Percentiles rank a stretch among this genome's conserved stretches.
Evolutionary conservation across 352 stramenopile genomes (phyloP).

Genomic region (Phytopythium ostracodes): DNA sequence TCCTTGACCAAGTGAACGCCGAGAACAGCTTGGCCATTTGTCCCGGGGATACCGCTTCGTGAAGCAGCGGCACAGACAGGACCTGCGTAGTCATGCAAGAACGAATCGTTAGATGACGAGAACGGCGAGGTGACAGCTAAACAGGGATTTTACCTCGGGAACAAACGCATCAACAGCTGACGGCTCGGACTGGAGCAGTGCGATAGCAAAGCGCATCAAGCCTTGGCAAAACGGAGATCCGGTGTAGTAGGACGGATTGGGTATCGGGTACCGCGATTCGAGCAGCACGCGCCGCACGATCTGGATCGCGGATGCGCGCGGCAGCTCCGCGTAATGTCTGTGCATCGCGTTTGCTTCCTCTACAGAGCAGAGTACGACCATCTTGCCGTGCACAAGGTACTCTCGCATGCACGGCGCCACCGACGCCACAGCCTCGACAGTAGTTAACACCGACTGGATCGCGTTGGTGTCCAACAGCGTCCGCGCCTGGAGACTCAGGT

Average conservation of each 20-base stretch:
- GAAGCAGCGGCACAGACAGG: constrained; percentile 41
- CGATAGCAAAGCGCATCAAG: constrained; percentile 19
- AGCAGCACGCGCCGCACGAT: constrained; percentile 25
- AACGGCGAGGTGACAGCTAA: no score
- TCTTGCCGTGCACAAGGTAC: constrained; percentile 23
- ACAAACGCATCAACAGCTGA: constrained; percentile 25
- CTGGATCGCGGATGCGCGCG: constrained; percentile 19
- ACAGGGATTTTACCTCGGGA: constrained; percentile 17
- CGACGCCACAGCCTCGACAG: constrained; percentile 15
- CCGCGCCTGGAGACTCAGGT: constrained; percentile 41
- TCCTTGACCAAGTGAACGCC: constrained; percentile 21
- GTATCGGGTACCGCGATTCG: constrained; percentile 12
- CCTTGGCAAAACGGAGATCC: constrained; percentile 23
- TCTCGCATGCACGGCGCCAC: constrained; percentile 20
- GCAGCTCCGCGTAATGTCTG: constrained; percentile 23
- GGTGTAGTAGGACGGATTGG: constrained; percentile 12
- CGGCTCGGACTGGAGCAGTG: constrained; percentile 17
- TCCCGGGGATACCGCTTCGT: constrained; percentile 21
- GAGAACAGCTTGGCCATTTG: constrained; percentile 21
- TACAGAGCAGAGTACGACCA: constrained; percentile 14
- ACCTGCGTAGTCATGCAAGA: constrained; percentile 24
- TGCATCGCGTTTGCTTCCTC: constrained; percentile 6
- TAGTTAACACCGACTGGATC: constrained; percentile 8
- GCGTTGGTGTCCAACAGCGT: constrained; percentile 4
- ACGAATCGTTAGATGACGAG: neutral